Conservation (phyloP, 768 basidiomycete species). For the Lactarius hatsudake region DNA sequence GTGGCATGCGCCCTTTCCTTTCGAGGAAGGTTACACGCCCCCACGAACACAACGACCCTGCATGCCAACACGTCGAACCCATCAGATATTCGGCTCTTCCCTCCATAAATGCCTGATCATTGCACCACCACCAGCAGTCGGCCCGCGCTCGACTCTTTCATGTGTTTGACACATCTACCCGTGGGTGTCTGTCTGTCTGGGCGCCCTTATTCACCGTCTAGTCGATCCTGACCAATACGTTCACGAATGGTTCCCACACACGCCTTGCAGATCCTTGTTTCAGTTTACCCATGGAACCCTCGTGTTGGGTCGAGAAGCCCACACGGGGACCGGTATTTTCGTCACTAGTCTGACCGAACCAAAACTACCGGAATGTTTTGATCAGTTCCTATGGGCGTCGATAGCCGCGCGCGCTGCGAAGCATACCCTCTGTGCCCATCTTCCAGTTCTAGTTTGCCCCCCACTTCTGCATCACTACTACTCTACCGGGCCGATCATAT, state of each 20-base stretch:
- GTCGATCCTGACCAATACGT: neutral
- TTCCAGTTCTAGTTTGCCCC: neutral
- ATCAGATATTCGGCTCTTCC: neutral
- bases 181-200: neutral
- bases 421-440: neutral
- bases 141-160: neutral
- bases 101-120: conserved; percentile 6
- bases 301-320: neutral
- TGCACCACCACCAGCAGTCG: neutral
- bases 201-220: neutral
- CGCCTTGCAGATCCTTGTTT: neutral
- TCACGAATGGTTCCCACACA: neutral
- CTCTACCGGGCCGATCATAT: neutral
- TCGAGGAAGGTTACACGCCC: neutral
- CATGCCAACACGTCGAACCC: neutral
- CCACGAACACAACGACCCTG: conserved; percentile 7
- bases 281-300: neutral
- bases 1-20: neutral
- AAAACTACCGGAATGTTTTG: neutral
- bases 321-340: neutral
- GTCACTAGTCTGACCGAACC: neutral
- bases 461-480: neutral
- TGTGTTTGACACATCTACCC: conserved; percentile 1
- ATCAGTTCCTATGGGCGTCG: neutral
- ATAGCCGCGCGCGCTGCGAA: neutral